These are phyloP conservation scores for Neurospora sp. DNA, from an alignment of 495 filamentous ascomycete species.

Conservation along the genomic window DNA sequence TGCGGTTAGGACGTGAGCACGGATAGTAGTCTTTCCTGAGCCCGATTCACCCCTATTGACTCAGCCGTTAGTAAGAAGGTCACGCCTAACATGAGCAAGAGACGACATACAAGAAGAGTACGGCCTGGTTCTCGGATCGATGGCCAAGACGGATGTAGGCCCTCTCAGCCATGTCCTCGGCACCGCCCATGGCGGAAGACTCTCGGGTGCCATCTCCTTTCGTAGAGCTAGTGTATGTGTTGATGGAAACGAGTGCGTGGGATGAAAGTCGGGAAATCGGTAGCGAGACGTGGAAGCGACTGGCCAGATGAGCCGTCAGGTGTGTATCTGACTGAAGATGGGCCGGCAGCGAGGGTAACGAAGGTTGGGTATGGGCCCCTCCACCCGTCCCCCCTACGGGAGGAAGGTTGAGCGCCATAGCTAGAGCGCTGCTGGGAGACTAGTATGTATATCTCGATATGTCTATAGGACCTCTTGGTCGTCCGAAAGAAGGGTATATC, in stretches of 20 bases:
- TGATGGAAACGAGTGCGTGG: constrained; percentile 79
- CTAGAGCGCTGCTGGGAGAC: constrained; percentile 10
- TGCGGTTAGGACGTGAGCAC: constrained; percentile 74
- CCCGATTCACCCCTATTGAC: constrained; percentile 76
- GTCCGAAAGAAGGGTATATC: not conserved
- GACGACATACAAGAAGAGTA: constrained; percentile 74
- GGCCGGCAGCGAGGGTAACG: constrained; percentile 74
- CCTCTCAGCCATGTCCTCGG: constrained; percentile 78
- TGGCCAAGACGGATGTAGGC: constrained; percentile 79
- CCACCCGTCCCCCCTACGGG: constrained; percentile 33
- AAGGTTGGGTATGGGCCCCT: constrained; percentile 77
- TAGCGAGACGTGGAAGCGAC: constrained; percentile 83
- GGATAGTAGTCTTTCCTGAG: constrained; percentile 88
- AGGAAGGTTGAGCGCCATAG: constrained; percentile 37
- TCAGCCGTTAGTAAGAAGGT: constrained; percentile 14
- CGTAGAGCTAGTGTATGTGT: constrained; percentile 81
- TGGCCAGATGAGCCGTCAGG: constrained; percentile 89
- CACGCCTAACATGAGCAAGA: not conserved
- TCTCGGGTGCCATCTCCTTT: constrained; percentile 86
- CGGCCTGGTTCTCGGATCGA: constrained; percentile 82
- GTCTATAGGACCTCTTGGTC: not conserved
- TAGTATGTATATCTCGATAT: not conserved
- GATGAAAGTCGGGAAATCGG: constrained; percentile 83
- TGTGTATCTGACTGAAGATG: constrained; percentile 96
- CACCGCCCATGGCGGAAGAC: constrained; percentile 76